Evolutionary conservation across 257 asterid species (phyloP), one percentile per base, ranked within the genome.

Genomic region (Petrea volubilis): DNA sequence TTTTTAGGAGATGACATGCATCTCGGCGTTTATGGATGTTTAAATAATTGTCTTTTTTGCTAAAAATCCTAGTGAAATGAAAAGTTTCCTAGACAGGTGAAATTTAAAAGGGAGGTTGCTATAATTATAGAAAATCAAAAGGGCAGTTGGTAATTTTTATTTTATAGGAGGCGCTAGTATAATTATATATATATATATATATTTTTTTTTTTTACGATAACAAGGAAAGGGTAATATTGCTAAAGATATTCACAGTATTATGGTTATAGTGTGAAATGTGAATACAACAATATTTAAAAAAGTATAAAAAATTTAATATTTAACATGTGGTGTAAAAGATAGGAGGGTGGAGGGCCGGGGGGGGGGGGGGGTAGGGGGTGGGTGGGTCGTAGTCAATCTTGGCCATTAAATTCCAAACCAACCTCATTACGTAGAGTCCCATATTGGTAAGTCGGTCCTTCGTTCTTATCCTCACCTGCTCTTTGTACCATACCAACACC

Each of bases 381-480:
- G 17, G 8, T 43, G n/a, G n/a, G n/a, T n/a, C n/a, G 34, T 51
- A 52, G 68, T 64, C 72, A 70, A 73, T 80, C 78, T 70, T 60
- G 67, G 73, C 67, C 75, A 73, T 70, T 70, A 66, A 77, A 60
- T 81, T 77, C 76, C 78, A 74, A 74, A 74, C 76, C 66, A 74
- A 73, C 60, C 51, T 28, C 66, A 58, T 77, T 65, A 70, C 82
- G 67, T 75, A 74, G 77, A 72, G 71, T 64, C 76, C 78, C 76
- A 80, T 72, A 76, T 84, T 78, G 70, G 78, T 74, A 79, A 86
- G 90, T 88, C 87, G 88, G 90, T 84, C 90, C 46, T 33, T 61
- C 79, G 80, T 86, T 86, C 96, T 88, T 88, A 88, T 86, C 95
- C 87, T 57, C 40, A 28, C 51, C 46, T 4, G 74, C 27, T 34